Percentiles rank a stretch among this genome's conserved stretches.
phyloP scores from a whole-genome alignment of 2,329 filamentous ascomycete genomes.

The Xylaria sp. region DNA sequence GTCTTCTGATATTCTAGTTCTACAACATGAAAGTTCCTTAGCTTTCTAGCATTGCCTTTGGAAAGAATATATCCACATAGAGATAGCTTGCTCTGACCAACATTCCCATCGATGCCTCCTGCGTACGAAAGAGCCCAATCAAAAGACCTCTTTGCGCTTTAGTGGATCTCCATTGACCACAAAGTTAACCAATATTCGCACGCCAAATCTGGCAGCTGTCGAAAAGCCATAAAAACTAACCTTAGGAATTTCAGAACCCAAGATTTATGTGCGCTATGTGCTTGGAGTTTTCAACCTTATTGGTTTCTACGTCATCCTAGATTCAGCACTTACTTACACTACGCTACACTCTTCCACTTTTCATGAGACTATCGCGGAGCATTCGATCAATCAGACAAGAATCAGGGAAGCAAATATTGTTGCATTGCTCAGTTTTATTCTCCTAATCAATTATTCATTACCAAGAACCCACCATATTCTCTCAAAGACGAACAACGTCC shows the following conservation, averaged over 20 bases:
- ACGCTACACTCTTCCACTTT: background rate
- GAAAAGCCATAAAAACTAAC: background rate
- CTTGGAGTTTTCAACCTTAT: background rate
- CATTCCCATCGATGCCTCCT: background rate
- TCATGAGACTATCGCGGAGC: background rate
- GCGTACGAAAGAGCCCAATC: constrained; percentile 32
- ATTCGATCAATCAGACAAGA: background rate
- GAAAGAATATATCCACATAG: background rate
- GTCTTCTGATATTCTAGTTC: background rate
- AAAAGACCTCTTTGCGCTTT: constrained; percentile 16
- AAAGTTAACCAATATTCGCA: constrained; percentile 26
- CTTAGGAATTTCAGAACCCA: background rate
- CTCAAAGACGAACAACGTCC: too few species aligned
- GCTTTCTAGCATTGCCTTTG: background rate
- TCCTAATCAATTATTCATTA: background rate
- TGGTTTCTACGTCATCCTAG: constrained; percentile 11
- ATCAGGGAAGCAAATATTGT: background rate
- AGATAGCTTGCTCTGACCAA: background rate
- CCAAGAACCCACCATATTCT: too few species aligned
- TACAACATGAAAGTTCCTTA: background rate
- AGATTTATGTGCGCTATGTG: background rate
- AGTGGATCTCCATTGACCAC: constrained; percentile 35
- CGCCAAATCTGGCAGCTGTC: constrained; percentile 3
- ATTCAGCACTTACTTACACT: too few species aligned
- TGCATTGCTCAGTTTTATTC: too few species aligned